These are phyloP conservation scores for Chytridiales sp. DNA, from an alignment of 371 early-diverging fungal genomes.

Conservation along the genomic window DNA sequence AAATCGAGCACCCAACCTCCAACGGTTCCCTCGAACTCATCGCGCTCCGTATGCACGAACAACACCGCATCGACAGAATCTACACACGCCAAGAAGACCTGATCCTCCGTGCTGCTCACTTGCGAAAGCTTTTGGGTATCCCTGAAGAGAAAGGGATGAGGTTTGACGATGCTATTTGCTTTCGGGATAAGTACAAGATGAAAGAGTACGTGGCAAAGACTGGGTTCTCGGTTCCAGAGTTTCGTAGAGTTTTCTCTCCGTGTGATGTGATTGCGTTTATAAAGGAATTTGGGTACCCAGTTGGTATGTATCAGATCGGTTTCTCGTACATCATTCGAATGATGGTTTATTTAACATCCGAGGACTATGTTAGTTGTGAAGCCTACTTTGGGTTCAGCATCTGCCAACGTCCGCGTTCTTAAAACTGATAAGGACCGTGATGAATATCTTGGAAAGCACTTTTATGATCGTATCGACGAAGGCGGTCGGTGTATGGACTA, in stretches of 20 bases:
- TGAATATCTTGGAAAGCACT: slow-evolving; percentile 29
- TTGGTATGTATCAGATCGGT: slow-evolving; percentile 8
- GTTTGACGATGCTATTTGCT: slow-evolving; percentile 27
- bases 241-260: slow-evolving; percentile 31
- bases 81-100: slow-evolving; percentile 49
- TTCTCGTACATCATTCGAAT: too few species aligned
- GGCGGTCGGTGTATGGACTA: slow-evolving; percentile 31
- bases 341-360: too few species aligned
- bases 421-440: slow-evolving; percentile 21
- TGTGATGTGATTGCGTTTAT: slow-evolving; percentile 32
- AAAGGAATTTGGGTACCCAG: slow-evolving; percentile 32
- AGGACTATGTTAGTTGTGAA: slow-evolving; percentile 28
- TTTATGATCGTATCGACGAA: slow-evolving; percentile 34
- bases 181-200: slow-evolving; percentile 46
- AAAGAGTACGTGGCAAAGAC: slow-evolving; percentile 17
- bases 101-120: slow-evolving; percentile 36
- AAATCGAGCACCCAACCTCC: too few species aligned
- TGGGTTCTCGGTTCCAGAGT: slow-evolving; percentile 39
- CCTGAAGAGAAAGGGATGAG: background rate
- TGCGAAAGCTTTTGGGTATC: slow-evolving; percentile 34
- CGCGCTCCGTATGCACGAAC: slow-evolving; percentile 23
- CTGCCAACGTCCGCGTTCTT: slow-evolving; percentile 36
- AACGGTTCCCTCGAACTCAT: slow-evolving; percentile 33
- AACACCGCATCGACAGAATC: slow-evolving; percentile 32
- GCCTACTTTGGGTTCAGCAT: slow-evolving; percentile 41